Percentiles rank a stretch among this genome's conserved stretches.
phyloP scores from a whole-genome alignment of 371 early-diverging fungal genomes.

The Nematocida homosporus region DNA sequence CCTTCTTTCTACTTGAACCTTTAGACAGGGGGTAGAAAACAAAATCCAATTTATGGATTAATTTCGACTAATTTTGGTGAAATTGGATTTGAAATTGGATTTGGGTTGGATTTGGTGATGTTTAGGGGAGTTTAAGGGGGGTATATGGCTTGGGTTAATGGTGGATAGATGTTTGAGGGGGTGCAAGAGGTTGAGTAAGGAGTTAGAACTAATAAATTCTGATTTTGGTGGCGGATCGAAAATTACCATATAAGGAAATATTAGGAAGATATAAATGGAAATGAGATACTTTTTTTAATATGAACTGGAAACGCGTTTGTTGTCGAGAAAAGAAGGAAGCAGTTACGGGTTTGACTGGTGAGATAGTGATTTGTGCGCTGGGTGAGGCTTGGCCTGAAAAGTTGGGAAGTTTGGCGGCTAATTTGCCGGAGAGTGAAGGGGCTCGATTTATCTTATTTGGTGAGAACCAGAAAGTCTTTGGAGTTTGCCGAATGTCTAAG shows the following conservation, averaged over 20 bases:
- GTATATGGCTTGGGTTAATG: neutral
- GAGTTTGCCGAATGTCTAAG: conserved; percentile 14
- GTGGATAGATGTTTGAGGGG: neutral
- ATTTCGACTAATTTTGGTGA: too few species aligned
- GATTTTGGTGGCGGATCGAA: neutral
- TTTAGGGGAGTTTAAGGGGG: neutral
- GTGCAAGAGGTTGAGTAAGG: too few species aligned
- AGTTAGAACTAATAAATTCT: too few species aligned
- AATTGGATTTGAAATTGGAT: too few species aligned
- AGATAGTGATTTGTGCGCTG: conserved; percentile 7
- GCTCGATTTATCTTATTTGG: conserved; percentile 16
- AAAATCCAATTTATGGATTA: too few species aligned
- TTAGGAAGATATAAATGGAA: conserved; percentile 22
- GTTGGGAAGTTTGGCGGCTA: neutral
- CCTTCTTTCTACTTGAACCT: too few species aligned
- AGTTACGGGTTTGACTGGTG: conserved; percentile 14
- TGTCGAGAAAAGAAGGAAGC: neutral
- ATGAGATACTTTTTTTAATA: neutral
- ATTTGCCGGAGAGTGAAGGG: neutral
- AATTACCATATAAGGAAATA: neutral
- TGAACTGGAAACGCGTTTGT: conserved; percentile 56
- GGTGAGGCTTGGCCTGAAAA: neutral
- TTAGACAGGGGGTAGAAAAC: too few species aligned
- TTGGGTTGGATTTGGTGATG: neutral
- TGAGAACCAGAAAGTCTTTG: conserved; percentile 25